Evolutionary conservation across 805 yeast species (phyloP).

Genomic region (Starmerella asiatica): DNA sequence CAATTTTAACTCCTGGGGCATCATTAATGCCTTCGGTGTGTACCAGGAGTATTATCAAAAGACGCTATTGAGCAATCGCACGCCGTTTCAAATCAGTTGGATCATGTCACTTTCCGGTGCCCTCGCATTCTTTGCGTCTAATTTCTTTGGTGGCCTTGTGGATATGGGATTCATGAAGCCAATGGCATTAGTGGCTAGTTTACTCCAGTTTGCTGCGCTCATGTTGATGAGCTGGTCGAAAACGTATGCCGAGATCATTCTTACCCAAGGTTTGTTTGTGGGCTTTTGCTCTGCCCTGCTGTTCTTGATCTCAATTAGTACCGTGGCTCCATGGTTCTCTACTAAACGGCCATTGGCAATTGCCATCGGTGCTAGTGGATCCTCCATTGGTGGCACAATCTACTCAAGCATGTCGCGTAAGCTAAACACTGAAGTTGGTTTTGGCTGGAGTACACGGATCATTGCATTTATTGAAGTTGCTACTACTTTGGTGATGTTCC

Average conservation of each 20-base stretch:
- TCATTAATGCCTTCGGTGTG: conserved; percentile 21
- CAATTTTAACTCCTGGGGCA: conserved; percentile 21
- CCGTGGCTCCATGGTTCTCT: conserved; percentile 35
- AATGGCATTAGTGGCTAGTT: conserved; percentile 20
- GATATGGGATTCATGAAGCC: conserved; percentile 23
- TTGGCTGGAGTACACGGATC: conserved; percentile 40
- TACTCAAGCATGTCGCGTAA: conserved; percentile 36
- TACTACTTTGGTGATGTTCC: conserved; percentile 19
- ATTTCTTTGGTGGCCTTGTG: conserved; percentile 24
- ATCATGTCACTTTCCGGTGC: conserved; percentile 17
- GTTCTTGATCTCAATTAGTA: conserved; percentile 34
- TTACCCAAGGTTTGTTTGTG: conserved; percentile 39
- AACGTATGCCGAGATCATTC: conserved; percentile 37
- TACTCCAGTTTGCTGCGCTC: conserved; percentile 20
- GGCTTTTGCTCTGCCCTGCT: conserved; percentile 35
- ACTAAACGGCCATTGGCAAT: conserved; percentile 34
- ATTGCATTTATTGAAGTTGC: conserved; percentile 34
- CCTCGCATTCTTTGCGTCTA: conserved; percentile 13
- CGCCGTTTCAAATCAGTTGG: conserved; percentile 21
- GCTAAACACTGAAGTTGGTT: conserved; percentile 34
- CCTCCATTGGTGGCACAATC: conserved; percentile 39
- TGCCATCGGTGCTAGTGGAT: conserved; percentile 38
- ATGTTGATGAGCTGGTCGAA: conserved; percentile 29
- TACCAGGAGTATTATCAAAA: conserved; percentile 20
- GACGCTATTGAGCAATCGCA: conserved; percentile 2